Conservation (phyloP, 176 grass and related monocot genomes). For the Puya raimondii region DNA sequence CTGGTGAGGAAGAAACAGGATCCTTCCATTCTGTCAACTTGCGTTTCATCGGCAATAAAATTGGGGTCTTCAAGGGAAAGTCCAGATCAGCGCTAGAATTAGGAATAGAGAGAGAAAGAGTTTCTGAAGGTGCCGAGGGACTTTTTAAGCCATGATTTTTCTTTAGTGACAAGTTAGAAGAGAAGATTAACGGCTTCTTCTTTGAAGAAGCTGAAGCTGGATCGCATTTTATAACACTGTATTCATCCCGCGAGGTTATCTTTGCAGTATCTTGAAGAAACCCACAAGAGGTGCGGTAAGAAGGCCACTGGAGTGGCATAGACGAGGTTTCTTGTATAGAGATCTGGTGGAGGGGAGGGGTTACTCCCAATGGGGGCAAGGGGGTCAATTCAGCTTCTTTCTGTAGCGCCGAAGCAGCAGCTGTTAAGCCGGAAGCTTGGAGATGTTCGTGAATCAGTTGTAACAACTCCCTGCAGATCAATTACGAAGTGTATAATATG, state of each 20-base stretch:
- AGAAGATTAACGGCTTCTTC: slow-evolving; percentile 67
- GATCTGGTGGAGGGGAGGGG: slow-evolving; percentile 55
- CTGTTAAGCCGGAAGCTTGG: slow-evolving; percentile 68
- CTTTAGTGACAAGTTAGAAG: slow-evolving; percentile 47
- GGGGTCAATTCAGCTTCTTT: slow-evolving; percentile 85
- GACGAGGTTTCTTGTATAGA: slow-evolving; percentile 43
- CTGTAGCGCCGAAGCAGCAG: slow-evolving; percentile 67
- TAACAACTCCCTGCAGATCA: slow-evolving; percentile 64
- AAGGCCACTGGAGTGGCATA: slow-evolving; percentile 74
- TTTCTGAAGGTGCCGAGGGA: slow-evolving; percentile 19
- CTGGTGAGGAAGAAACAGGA: slow-evolving; percentile 27
- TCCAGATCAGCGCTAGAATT: slow-evolving; percentile 33
- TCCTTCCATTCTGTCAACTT: slow-evolving; percentile 61
- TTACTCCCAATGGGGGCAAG: slow-evolving; percentile 37
- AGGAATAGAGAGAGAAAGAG: slow-evolving; percentile 18
- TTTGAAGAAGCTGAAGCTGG: slow-evolving; percentile 36
- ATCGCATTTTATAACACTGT: slow-evolving; percentile 38
- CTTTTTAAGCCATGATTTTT: slow-evolving; percentile 12
- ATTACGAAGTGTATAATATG: background rate
- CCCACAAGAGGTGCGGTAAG: slow-evolving; percentile 43
- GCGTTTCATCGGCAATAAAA: slow-evolving; percentile 71
- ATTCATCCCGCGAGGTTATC: slow-evolving; percentile 27
- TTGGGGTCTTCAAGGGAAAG: slow-evolving; percentile 42
- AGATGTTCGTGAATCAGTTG: slow-evolving; percentile 96
- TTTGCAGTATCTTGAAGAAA: slow-evolving; percentile 49